A percentile compares a stretch with the other conserved stretches of the same genome.
These are phyloP conservation scores for Aureobasidium subglaciale DNA, from an alignment of 2,329 filamentous ascomycete genomes.

Conservation along the genomic window DNA sequence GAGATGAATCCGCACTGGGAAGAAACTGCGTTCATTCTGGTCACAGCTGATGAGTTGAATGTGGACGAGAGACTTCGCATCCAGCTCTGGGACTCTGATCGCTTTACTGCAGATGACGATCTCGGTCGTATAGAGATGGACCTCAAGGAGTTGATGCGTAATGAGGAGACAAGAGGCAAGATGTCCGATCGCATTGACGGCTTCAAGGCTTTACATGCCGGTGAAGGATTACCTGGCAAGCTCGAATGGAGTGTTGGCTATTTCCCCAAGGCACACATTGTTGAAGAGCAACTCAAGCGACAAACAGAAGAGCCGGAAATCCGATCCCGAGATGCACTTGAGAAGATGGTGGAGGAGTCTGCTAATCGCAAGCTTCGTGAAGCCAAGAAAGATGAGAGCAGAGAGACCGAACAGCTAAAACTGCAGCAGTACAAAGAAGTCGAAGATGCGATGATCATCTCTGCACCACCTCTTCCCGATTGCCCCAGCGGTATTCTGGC, in stretches of 20 bases:
- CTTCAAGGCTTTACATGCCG: constrained; percentile 57
- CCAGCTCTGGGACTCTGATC: constrained; percentile 71
- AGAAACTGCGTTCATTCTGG: constrained; percentile 62
- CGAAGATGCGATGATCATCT: constrained; percentile 58
- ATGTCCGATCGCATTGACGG: constrained; percentile 59
- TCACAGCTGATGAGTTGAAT: constrained; percentile 64
- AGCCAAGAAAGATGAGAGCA: constrained; percentile 48
- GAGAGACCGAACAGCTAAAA: constrained; percentile 62
- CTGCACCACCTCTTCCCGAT: constrained; percentile 55
- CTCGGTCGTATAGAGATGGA: constrained; percentile 65
- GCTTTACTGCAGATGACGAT: constrained; percentile 65
- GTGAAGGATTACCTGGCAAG: constrained; percentile 62
- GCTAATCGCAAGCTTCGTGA: constrained; percentile 61
- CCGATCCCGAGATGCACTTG: constrained; percentile 51
- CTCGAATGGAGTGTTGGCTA: constrained; percentile 66
- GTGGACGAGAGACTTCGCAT: constrained; percentile 62
- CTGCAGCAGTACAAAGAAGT: constrained; percentile 54
- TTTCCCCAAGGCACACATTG: constrained; percentile 59
- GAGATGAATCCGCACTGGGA: constrained; percentile 66
- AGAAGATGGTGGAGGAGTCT: constrained; percentile 46
- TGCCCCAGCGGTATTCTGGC: constrained; percentile 61
- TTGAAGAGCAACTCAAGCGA: constrained; percentile 52
- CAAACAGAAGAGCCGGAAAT: constrained; percentile 56
- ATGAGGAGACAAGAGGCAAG: constrained; percentile 50
- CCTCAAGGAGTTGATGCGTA: constrained; percentile 58